phyloP scores from a whole-genome alignment of 1,284 basidiomycete species.

The Cryptococcus sp. region DNA sequence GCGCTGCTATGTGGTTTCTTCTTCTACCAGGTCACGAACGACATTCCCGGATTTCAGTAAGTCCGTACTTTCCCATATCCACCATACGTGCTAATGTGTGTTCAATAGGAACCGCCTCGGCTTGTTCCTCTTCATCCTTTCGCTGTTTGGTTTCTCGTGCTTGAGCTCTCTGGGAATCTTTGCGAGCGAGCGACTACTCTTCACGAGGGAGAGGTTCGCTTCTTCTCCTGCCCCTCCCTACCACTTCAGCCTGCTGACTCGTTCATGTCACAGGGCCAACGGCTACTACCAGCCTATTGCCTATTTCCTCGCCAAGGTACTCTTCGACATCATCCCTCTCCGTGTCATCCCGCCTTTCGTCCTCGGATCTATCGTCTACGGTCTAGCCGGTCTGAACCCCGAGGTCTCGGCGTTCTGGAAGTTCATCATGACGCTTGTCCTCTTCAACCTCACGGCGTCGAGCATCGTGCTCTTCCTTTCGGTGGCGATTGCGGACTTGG shows the following conservation, averaged over 20 bases:
- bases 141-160: slow-evolving; percentile 93
- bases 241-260: background rate
- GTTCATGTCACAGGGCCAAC: slow-evolving; percentile 63
- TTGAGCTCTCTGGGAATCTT: slow-evolving; percentile 88
- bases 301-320: slow-evolving; percentile 91
- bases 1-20: slow-evolving; percentile 62
- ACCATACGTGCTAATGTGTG: slow-evolving; percentile 1
- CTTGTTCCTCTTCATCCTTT: slow-evolving; percentile 92
- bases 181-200: slow-evolving; percentile 87
- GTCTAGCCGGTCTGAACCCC: slow-evolving; percentile 88
- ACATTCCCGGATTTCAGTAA: slow-evolving; percentile 90
- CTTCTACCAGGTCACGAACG: slow-evolving; percentile 60
- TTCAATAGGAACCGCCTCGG: slow-evolving; percentile 56
- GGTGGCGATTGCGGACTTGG: slow-evolving; percentile 77
- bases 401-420: slow-evolving; percentile 91
- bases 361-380: slow-evolving; percentile 90
- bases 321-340: slow-evolving; percentile 93
- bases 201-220: slow-evolving; percentile 86
- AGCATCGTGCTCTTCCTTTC: slow-evolving; percentile 86
- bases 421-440: slow-evolving; percentile 87
- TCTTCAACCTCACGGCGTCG: slow-evolving; percentile 93
- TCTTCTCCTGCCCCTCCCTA: background rate
- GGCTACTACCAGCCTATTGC: slow-evolving; percentile 95
- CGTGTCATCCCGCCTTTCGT: slow-evolving; percentile 90
- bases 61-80: slow-evolving; percentile 19